Conservation (phyloP, 1,284 basidiomycete genomes). For the Pyrrhoderma lamaoense region DNA sequence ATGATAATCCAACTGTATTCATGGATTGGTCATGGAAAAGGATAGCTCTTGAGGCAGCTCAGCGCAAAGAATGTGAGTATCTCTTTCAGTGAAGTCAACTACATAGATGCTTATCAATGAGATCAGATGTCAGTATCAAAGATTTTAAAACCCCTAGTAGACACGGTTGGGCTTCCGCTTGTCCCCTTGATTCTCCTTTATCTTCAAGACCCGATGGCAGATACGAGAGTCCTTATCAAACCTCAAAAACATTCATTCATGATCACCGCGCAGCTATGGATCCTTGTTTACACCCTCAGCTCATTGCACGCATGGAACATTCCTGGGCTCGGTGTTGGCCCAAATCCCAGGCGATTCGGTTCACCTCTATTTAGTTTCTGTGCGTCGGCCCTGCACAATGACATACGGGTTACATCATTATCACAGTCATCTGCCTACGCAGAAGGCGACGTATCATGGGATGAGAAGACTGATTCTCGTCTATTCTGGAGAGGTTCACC, state of each 20-base stretch:
- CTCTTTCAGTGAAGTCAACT: neutral
- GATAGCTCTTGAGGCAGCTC: constrained; percentile 25
- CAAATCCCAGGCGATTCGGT: constrained; percentile 34
- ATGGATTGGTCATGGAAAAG: constrained; percentile 23
- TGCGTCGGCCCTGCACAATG: constrained; percentile 47
- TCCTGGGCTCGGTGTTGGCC: constrained; percentile 46
- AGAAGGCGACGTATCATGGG: constrained; percentile 46
- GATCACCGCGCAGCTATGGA: constrained; percentile 47
- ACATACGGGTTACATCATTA: constrained; percentile 48
- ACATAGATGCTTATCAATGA: too few relatives aligned
- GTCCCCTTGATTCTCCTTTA: constrained; percentile 35
- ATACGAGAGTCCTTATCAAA: constrained; percentile 17
- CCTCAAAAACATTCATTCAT: constrained; percentile 40
- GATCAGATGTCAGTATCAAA: too few relatives aligned
- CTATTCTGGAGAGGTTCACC: constrained; percentile 60
- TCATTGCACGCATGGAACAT: constrained; percentile 47
- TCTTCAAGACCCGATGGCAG: constrained; percentile 19
- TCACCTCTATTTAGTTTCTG: constrained; percentile 50
- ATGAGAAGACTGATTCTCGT: constrained; percentile 45
- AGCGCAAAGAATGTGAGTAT: constrained; percentile 24
- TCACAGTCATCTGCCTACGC: constrained; percentile 30
- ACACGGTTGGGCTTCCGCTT: constrained; percentile 36
- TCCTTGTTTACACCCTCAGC: constrained; percentile 48
- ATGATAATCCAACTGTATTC: constrained; percentile 27
- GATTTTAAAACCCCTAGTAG: constrained; percentile 20